Base-by-base conservation (phyloP, 148 eudicot species). In the Silene conica region DNA sequence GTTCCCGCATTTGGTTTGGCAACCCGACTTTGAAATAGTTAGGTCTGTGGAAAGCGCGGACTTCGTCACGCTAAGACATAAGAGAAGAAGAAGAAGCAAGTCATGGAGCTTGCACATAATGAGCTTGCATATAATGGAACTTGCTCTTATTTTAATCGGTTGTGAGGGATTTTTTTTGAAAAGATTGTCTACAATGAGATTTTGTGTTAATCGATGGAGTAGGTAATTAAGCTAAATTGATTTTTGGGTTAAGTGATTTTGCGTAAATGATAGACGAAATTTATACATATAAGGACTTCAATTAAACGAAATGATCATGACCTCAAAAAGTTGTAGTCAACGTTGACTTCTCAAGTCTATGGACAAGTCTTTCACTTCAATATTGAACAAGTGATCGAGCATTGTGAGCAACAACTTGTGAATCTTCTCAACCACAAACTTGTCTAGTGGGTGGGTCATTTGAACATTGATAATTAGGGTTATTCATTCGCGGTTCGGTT, bases 61-160 rank as follows among this genome's bases (percentile, higher is more conserved):
- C 20, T 34, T 38, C 4, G 69, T 3, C 46, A 65, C 9, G 21
- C 14, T 31, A 34, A 65, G 0, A 50, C 11, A 65, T 31, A 34
- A 18, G 22, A 65, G 50, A 9, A 34, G 4, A 9, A 34, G 4
- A 41, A 34, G 22, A 65, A 65, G 69, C 16, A 34, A 59, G 16
- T 15, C 18, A 50, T 50, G 55, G 55, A 50, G 22, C 66, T 62
- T 62, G 66, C 15, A 62, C 66, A 62, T 62, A 62, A 26, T 26
- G 1, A 26, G 28, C 28, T 26, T 26, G 28, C 28, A 1, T 26
- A 2, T 26, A 2, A 26, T 26, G 28, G 28, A 26, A 26, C 28
- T 26, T 26, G 28, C 28, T 26, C 28, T 26, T 26, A 26, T 26
- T 26, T 26, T 26, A 26, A 26, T 26, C 28, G 28, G 28, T 2